Evolutionary conservation across 345 rosid species (phyloP).

Genomic region (Sapria himalayana): DNA sequence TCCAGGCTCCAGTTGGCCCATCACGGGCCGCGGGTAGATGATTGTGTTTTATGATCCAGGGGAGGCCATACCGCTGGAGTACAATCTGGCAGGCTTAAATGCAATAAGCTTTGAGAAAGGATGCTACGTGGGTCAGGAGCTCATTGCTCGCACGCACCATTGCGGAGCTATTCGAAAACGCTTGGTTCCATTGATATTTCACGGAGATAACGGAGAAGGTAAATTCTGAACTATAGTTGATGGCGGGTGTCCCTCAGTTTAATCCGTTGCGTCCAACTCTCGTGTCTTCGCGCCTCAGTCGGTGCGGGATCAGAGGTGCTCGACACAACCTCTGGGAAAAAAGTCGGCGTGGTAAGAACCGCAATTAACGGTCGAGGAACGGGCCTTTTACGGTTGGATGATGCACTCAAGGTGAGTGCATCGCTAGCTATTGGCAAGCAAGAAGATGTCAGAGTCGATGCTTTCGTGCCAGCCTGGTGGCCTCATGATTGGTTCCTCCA

Average conservation of each 20-base stretch:
- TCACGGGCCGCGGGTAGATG: too few relatives aligned
- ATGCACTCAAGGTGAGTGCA: slow-evolving; percentile 26
- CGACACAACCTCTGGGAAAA: slow-evolving; percentile 36
- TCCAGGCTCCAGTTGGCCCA: too few relatives aligned
- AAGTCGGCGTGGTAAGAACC: slow-evolving; percentile 47
- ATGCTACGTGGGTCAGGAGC: slow-evolving; percentile 90
- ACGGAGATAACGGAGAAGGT: slow-evolving; percentile 40
- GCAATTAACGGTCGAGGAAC: slow-evolving; percentile 54
- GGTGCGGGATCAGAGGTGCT: slow-evolving; percentile 48
- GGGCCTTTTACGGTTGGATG: slow-evolving; percentile 53
- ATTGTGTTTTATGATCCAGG: too few relatives aligned
- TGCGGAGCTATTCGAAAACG: slow-evolving; percentile 77
- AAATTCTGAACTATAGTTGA: neutral
- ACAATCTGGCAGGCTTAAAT: slow-evolving; percentile 64
- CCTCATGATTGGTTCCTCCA: slow-evolving; percentile 59
- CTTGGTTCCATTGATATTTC: slow-evolving; percentile 46
- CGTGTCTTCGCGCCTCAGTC: slow-evolving; percentile 8
- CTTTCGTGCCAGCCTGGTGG: slow-evolving; percentile 70
- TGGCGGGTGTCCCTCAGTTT: neutral
- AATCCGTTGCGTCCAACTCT: neutral
- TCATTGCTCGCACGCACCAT: slow-evolving; percentile 82
- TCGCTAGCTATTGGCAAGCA: slow-evolving; percentile 25
- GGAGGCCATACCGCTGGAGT: slow-evolving; percentile 83
- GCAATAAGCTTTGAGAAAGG: slow-evolving; percentile 94
- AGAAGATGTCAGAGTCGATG: slow-evolving; percentile 41